Base-by-base conservation (phyloP, 2,329 filamentous ascomycete genomes). In the Aspergillus novoparasiticus region DNA sequence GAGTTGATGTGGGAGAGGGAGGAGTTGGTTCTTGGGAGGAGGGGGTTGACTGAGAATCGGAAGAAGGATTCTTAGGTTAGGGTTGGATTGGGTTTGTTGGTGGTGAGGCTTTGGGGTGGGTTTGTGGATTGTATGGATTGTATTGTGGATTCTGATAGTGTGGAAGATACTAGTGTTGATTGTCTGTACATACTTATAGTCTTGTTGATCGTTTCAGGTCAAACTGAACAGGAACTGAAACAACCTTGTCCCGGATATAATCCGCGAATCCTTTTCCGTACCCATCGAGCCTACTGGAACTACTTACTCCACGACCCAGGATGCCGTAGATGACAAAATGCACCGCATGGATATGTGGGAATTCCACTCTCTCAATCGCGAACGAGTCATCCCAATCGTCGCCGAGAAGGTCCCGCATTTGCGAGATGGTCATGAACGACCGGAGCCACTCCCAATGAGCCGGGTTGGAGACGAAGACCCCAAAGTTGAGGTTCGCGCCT, bases 221-320 rank as follows among this genome's bases (percentile, higher is more conserved):
- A 23, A 51, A 32, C 9, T 32, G 26, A 11, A n/a, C 68, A 1
- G 80, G 81, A 51, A 82, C 73, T 45, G 80, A 75, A 45, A 83
- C 76, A n/a, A 78, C 69, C 54, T 75, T 75, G 62, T 81, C 81
- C 28, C 82, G 69, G 39, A 85, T 68, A 71, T 81, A 86, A 73
- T 86, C 84, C 16, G 78, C 82, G 68, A 85, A 84, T 0, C 83
- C 83, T 68, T 86, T 86, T 1, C 81, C 85, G 65, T 86, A 74
- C 12, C 75, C 74, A 73, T 86, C 84, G 21, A 86, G 65, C 45
- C 78, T 69, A 28, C 73, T 77, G 11, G 80, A 82, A 61, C 82
- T 83, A 64, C 82, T 85, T 4, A 86, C 82, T 0, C 79, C 80
- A 0, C 78, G 63, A 0, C 79, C 81, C 19, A 84, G 69, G 23